A percentile compares a stretch with the other conserved stretches of the same genome.
phyloP scores from a whole-genome alignment of 1,284 basidiomycete genomes.

The Omphalotus olearius region DNA sequence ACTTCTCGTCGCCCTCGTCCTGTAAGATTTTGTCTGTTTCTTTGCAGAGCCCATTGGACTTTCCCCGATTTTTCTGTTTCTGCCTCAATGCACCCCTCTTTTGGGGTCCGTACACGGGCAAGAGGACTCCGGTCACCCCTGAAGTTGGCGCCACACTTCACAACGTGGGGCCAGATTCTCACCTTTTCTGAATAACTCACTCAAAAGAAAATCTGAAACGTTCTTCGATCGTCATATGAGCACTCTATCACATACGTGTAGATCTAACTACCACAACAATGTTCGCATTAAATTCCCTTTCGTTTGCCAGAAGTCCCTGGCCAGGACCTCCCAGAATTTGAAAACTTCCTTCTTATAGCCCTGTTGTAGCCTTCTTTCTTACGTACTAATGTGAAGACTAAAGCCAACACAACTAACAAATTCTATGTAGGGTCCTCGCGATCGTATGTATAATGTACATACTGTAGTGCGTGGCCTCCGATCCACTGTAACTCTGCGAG shows the following conservation, averaged over 20 bases:
- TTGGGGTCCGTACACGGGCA: constrained; percentile 5
- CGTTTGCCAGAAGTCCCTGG: too few relatives aligned
- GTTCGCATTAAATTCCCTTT: too few relatives aligned
- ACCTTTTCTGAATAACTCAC: too few relatives aligned
- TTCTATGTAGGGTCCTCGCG: too few relatives aligned
- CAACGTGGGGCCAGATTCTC: neutral
- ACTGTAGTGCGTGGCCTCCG: neutral
- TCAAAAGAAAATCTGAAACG: neutral
- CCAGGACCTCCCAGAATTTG: too few relatives aligned
- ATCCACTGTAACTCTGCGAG: neutral
- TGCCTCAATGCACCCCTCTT: neutral
- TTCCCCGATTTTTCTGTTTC: neutral
- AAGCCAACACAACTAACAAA: neutral
- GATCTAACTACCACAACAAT: too few relatives aligned
- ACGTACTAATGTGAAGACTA: neutral
- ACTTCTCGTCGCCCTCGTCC: constrained; percentile 16
- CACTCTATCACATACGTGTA: neutral
- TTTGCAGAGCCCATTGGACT: constrained; percentile 16
- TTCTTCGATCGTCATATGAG: neutral
- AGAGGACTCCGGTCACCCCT: neutral
- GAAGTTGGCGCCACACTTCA: constrained; percentile 2
- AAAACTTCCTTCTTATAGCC: too few relatives aligned
- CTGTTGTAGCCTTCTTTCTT: neutral
- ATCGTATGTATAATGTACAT: too few relatives aligned
- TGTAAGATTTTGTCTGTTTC: constrained; percentile 15